Conservation (phyloP, 2,329 filamentous ascomycete species). For the Davidsoniella eucalypti region DNA sequence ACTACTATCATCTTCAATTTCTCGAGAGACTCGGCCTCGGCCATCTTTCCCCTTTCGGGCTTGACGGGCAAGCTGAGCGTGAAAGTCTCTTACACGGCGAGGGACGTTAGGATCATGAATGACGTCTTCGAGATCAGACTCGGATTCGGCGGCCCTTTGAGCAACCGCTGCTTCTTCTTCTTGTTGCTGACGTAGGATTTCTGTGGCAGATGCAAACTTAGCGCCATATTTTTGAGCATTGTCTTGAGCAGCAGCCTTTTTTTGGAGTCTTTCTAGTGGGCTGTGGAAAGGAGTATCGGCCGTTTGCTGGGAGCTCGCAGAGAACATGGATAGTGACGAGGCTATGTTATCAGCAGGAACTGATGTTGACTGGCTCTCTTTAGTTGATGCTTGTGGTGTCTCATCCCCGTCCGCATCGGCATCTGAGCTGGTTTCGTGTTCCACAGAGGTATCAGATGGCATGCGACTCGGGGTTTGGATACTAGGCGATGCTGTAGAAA, state of each 20-base stretch:
- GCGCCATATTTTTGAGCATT: background rate
- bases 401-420: background rate
- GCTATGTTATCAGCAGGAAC: background rate
- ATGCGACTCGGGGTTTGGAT: background rate
- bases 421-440: background rate
- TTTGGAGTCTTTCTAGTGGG: background rate
- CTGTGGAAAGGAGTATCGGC: background rate
- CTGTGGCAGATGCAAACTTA: constrained; percentile 2
- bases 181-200: constrained; percentile 3
- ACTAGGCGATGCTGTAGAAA: background rate
- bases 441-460: background rate
- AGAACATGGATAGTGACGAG: background rate
- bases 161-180: background rate
- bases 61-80: constrained; percentile 18
- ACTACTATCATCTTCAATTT: constrained; percentile 17
- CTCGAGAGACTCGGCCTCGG: background rate
- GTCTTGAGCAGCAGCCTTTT: background rate
- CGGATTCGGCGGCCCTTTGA: background rate
- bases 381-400: no score
- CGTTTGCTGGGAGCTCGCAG: background rate
- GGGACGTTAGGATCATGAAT: constrained; percentile 11
- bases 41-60: background rate
- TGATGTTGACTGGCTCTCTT: no score
- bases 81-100: constrained; percentile 21
- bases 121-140: constrained; percentile 5